Percentiles rank a stretch among this genome's conserved stretches.
Evolutionary conservation across 768 basidiomycete genomes (phyloP).

Genomic region (Phanerodontia chrysosporium): DNA sequence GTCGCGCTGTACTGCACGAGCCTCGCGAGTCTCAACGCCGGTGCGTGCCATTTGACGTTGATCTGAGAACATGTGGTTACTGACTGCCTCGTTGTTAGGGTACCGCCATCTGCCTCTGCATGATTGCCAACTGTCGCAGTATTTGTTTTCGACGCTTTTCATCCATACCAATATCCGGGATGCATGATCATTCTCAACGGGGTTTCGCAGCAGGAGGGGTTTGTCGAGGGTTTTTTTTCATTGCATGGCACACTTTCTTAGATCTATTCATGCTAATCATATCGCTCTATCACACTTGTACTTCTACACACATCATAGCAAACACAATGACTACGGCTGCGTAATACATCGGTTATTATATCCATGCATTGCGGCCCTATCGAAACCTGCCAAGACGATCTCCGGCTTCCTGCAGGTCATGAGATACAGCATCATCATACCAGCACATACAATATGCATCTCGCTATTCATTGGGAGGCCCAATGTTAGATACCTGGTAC

Average conservation of each 20-base stretch:
- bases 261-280: background rate
- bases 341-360: background rate
- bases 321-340: background rate
- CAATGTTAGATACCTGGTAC: too few relatives aligned
- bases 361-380: too few relatives aligned
- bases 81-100: constrained; percentile 43
- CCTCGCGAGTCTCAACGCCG: constrained; percentile 66
- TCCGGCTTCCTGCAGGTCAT: too few relatives aligned
- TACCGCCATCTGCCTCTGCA: constrained; percentile 89
- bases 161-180: constrained; percentile 55
- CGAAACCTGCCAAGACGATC: too few relatives aligned
- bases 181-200: constrained; percentile 2
- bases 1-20: constrained; percentile 73
- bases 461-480: too few relatives aligned
- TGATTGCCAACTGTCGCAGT: constrained; percentile 82
- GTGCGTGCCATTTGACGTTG: constrained; percentile 36
- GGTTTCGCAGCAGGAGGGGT: background rate
- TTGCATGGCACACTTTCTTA: background rate
- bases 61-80: constrained; percentile 27
- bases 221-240: too few relatives aligned
- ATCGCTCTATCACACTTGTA: background rate
- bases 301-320: background rate
- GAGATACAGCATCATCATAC: too few relatives aligned
- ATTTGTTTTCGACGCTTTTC: constrained; percentile 92
- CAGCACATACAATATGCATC: too few relatives aligned